These are phyloP conservation scores for Fusarium tanahbumbuense DNA, from an alignment of 2,329 filamentous ascomycete genomes.

Conservation along the genomic window DNA sequence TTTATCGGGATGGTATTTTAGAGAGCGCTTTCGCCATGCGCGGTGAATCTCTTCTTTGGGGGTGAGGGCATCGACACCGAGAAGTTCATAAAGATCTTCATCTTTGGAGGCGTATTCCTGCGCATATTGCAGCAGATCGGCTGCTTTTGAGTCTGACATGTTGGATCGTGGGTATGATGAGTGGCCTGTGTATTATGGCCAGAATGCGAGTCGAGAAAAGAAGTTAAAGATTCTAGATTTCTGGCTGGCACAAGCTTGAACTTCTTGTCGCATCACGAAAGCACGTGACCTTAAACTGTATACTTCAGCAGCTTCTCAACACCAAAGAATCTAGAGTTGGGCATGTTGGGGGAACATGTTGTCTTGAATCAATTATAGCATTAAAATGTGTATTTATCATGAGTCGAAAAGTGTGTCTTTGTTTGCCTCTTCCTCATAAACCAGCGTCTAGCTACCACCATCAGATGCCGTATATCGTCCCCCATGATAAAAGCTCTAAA, in stretches of 20 bases:
- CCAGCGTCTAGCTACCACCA: neutral
- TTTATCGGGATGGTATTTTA: conserved; percentile 97
- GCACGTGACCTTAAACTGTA: conserved; percentile 27
- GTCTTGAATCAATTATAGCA: neutral
- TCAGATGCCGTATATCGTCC: neutral
- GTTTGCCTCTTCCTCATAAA: neutral
- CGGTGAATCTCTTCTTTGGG: conserved; percentile 80
- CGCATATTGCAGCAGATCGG: conserved; percentile 64
- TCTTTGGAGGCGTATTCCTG: conserved; percentile 70
- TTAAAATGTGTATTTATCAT: neutral
- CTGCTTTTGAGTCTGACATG: conserved; percentile 54
- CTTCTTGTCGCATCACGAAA: conserved; percentile 29
- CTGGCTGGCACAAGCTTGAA: neutral
- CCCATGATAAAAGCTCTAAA: neutral
- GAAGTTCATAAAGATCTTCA: conserved; percentile 81
- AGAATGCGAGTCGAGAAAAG: neutral
- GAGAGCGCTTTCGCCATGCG: conserved; percentile 84
- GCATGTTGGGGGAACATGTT: too few relatives aligned
- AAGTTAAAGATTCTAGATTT: neutral
- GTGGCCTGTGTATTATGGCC: neutral
- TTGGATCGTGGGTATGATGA: neutral
- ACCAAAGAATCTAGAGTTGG: neutral
- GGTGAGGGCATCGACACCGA: conserved; percentile 73
- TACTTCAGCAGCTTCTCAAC: neutral
- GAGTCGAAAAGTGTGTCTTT: neutral